Percentiles rank a stretch among this genome's conserved stretches.
These are phyloP conservation scores for Penicillium riverlandense DNA, from an alignment of 495 filamentous ascomycete species.

Conservation along the genomic window DNA sequence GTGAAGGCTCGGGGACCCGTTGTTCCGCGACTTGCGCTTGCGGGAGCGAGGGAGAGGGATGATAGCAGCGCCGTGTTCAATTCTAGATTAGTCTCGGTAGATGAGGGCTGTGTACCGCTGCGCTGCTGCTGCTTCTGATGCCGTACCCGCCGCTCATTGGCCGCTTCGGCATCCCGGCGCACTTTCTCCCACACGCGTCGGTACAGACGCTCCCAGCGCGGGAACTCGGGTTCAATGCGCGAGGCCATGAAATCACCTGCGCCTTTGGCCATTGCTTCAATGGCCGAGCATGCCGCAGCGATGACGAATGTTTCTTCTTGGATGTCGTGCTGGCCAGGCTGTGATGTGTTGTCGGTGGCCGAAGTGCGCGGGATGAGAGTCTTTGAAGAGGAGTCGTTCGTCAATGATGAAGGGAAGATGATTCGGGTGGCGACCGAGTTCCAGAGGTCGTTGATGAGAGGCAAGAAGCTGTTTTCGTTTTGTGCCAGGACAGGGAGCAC, in stretches of 20 bases:
- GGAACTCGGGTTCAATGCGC: conserved; percentile 65
- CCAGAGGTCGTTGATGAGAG: conserved; percentile 85
- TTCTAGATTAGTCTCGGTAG: neutral
- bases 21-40: neutral
- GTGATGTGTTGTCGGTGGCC: no score
- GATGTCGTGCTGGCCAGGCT: conserved; percentile 7
- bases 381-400: conserved; percentile 15
- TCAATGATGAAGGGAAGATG: conserved; percentile 31
- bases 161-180: conserved; percentile 27
- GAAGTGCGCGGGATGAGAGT: conserved; percentile 11
- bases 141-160: conserved; percentile 20
- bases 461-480: conserved; percentile 76
- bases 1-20: conserved; percentile 28
- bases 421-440: conserved; percentile 66
- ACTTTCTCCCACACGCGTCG: conserved; percentile 32
- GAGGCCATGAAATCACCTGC: conserved; percentile 77
- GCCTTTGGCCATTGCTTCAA: conserved; percentile 48
- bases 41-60: conserved; percentile 20
- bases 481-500: conserved; percentile 59
- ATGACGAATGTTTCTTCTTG: conserved; percentile 72
- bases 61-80: conserved; percentile 6
- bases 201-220: conserved; percentile 42
- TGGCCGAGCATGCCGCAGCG: conserved; percentile 56
- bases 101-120: neutral
- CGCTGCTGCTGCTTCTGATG: conserved; percentile 7